These are phyloP conservation scores for Wallacemonas rigidus DNA, from an alignment of 208 protist species.

Conservation along the genomic window DNA sequence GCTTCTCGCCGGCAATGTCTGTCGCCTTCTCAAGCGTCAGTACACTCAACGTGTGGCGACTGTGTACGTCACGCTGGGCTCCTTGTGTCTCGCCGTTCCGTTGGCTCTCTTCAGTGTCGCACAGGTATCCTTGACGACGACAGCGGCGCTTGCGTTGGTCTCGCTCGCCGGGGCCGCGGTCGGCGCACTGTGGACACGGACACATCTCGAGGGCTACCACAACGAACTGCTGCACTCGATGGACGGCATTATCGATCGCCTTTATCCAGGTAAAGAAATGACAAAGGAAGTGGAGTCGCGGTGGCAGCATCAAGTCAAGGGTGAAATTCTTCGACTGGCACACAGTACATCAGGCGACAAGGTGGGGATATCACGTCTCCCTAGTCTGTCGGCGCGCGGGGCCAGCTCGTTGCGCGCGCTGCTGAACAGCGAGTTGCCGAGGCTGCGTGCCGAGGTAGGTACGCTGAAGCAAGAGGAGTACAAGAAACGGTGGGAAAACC, in stretches of 20 bases:
- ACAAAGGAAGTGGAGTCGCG: constrained; percentile 54
- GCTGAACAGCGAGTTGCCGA: constrained; percentile 43
- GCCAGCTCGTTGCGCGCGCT: constrained; percentile 35
- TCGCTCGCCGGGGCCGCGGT: constrained; percentile 21
- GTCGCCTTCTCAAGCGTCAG: constrained; percentile 45
- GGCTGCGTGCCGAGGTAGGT: constrained; percentile 40
- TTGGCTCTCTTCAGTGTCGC: constrained; percentile 22
- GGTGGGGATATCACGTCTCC: constrained; percentile 35
- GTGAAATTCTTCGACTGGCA: constrained; percentile 43
- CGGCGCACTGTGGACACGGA: constrained; percentile 18
- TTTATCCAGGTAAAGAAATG: constrained; percentile 45
- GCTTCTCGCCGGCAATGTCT: constrained; percentile 52
- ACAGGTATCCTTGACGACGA: constrained; percentile 25
- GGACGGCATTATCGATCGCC: constrained; percentile 41
- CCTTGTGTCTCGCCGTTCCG: constrained; percentile 21
- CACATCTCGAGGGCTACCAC: constrained; percentile 36
- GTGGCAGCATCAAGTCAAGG: constrained; percentile 60
- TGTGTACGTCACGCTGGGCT: constrained; percentile 20
- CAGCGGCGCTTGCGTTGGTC: constrained; percentile 19
- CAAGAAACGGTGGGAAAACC: constrained; percentile 14
- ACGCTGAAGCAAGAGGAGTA: constrained; percentile 39
- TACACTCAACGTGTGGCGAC: constrained; percentile 35
- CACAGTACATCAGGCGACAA: constrained; percentile 19
- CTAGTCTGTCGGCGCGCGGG: constrained; percentile 39
- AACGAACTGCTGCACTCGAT: constrained; percentile 23